Percentiles rank a stretch among this genome's conserved stretches.
phyloP scores from a whole-genome alignment of 495 filamentous ascomycete genomes.

The Rhypophila decipiens region DNA sequence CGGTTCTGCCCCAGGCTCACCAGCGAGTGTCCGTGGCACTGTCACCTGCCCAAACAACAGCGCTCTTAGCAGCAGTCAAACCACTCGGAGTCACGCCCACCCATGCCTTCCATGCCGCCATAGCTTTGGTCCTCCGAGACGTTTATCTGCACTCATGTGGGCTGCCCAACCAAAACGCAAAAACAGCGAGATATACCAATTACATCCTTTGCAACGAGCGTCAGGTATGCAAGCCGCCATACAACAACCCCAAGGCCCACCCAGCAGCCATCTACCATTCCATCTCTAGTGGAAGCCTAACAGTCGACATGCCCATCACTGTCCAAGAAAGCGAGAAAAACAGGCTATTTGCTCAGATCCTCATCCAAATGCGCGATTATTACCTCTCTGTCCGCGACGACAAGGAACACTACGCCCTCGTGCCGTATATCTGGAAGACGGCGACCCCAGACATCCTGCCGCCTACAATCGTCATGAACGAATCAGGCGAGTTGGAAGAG shows the following conservation, averaged over 20 bases:
- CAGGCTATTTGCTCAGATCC: constrained; percentile 6
- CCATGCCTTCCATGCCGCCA: constrained; percentile 28
- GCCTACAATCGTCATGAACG: too few relatives aligned
- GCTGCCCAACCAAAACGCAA: neutral
- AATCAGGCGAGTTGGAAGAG: constrained; percentile 5
- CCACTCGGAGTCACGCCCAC: constrained; percentile 22
- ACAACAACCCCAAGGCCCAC: constrained; percentile 15
- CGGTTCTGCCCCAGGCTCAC: neutral
- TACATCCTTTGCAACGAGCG: constrained; percentile 31
- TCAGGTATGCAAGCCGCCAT: constrained; percentile 18
- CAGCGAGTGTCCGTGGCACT: neutral
- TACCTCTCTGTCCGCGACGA: constrained; percentile 5
- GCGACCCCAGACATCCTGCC: constrained; percentile 13
- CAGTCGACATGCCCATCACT: constrained; percentile 8
- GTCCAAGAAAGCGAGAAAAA: neutral
- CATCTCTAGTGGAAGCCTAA: constrained; percentile 14
- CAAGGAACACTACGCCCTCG: constrained; percentile 3
- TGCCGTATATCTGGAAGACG: constrained; percentile 18
- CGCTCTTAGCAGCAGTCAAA: constrained; percentile 18
- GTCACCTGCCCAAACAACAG: constrained; percentile 1
- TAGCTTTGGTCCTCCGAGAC: constrained; percentile 21
- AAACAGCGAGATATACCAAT: constrained; percentile 17
- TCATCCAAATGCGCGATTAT: neutral
- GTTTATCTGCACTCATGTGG: constrained; percentile 5
- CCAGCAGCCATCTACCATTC: constrained; percentile 27